Evolutionary conservation across 495 filamentous ascomycete species (phyloP), one percentile per base, ranked within the genome.

Genomic region (Neurospora sp.): DNA sequence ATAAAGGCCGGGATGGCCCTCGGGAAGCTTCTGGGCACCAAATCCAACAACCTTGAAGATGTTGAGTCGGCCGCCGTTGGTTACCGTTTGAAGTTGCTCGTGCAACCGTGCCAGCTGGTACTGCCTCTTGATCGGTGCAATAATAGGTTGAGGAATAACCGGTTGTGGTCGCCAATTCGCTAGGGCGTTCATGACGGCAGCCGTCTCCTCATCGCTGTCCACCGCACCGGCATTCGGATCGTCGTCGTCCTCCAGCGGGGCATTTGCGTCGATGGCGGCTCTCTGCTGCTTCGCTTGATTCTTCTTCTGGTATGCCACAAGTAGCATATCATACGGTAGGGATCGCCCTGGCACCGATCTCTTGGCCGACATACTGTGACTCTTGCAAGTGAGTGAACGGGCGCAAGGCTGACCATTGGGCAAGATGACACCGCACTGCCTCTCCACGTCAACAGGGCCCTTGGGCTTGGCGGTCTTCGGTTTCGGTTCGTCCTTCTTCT

Each of bases 241-340:
- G 20, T 93, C 90, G 69, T 97, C 94, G 69, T 98, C 94, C 71
- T 92, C 91, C 6, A 95, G 82, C n/a, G 95, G 94, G 8, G 93
- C 94, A 78, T 95, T 95, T 74, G 94, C 94, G 79, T 97, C 94
- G 76, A 99, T 92, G 40, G 93, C 93, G 48, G 93, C 94, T 83
- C 97, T 96, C 79, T 98, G 95, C 83, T 96, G 92, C 76, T 96
- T 95, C 14, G 96, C 96, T 82, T 98, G 96, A 79, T 98, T 99
- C 86, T 97, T 97, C 86, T 98, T 98, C 84, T 99, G 96, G 81
- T 99, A 98, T 20, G 93, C 92, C 39, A 92, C 89, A 31, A 99
- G 87, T 37, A 99, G 84, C 89, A 96, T 94, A 80, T 98, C 95
- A 79, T 99, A 99, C 2, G 96, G 96, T 69, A 97, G 84, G 42